Evolutionary conservation across 2,329 filamentous ascomycete genomes (phyloP).

Genomic region (Pseudopyrenochaeta lycopersici): DNA sequence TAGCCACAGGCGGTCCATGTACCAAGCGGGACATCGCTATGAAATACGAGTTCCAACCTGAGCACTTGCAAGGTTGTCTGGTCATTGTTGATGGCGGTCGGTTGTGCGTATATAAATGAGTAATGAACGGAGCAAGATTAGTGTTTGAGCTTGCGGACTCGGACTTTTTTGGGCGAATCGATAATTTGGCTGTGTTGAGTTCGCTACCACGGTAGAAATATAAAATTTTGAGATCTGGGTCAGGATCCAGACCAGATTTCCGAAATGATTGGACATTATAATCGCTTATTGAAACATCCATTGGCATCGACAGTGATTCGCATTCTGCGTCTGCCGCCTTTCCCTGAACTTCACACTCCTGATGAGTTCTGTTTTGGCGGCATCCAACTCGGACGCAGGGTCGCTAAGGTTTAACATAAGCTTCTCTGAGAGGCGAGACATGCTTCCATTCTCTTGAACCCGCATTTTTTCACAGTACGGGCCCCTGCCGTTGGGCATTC

Average conservation of each 20-base stretch:
- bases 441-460: constrained; percentile 5
- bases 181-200: not conserved
- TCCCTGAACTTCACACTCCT: not conserved
- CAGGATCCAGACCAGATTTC: too few relatives aligned
- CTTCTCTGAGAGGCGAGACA: constrained; percentile 1
- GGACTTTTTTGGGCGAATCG: not conserved
- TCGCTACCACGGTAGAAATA: not conserved
- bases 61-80: too few relatives aligned
- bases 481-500: constrained; percentile 15
- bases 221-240: not conserved
- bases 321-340: constrained; percentile 2
- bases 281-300: constrained; percentile 26
- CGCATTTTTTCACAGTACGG: constrained; percentile 33
- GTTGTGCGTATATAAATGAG: too few relatives aligned
- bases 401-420: constrained; percentile 11
- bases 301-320: constrained; percentile 26
- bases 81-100: too few relatives aligned
- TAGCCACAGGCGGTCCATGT: too few relatives aligned
- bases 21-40: too few relatives aligned
- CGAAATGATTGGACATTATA: too few relatives aligned
- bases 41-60: too few relatives aligned
- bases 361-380: constrained; percentile 4
- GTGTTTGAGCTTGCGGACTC: not conserved
- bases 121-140: not conserved
- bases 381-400: constrained; percentile 3